Evolutionary conservation across 495 filamentous ascomycete genomes (phyloP).

Genomic region (Viridothelium virens): DNA sequence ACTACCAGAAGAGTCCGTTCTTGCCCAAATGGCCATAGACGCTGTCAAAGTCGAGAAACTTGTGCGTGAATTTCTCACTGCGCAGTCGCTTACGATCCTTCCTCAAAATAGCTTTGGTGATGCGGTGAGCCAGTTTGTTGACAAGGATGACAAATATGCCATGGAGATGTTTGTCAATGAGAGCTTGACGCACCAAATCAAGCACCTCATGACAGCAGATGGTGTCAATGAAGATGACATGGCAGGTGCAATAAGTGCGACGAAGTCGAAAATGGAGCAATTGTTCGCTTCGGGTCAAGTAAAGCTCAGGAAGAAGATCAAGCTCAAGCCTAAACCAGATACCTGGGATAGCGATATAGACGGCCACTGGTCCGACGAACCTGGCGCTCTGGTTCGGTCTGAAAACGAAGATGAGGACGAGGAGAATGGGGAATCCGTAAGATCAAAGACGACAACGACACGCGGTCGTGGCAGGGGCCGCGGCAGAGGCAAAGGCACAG

Average conservation of each 20-base stretch:
- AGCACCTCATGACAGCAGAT: conserved; percentile 58
- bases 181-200: conserved; percentile 66
- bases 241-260: conserved; percentile 60
- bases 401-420: conserved; percentile 50
- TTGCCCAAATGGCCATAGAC: conserved; percentile 58
- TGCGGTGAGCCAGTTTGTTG: conserved; percentile 85
- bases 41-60: conserved; percentile 79
- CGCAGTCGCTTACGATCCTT: conserved; percentile 81
- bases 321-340: conserved; percentile 67
- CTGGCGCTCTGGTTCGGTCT: conserved; percentile 55
- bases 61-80: conserved; percentile 73
- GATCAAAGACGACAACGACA: conserved; percentile 31
- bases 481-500: conserved; percentile 44
- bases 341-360: conserved; percentile 81
- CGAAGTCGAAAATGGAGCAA: conserved; percentile 62
- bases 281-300: conserved; percentile 60
- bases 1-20: conserved; percentile 50
- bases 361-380: conserved; percentile 75
- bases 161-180: conserved; percentile 84
- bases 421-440: conserved; percentile 36
- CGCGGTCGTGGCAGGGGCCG: conserved; percentile 47
- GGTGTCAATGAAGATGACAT: conserved; percentile 63
- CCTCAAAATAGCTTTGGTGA: conserved; percentile 88
- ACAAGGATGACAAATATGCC: conserved; percentile 91
- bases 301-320: conserved; percentile 51